Evolutionary conservation across 805 yeast genomes (phyloP), one percentile per base, ranked within the genome.

Genomic region (Schwanniomyces sp.): DNA sequence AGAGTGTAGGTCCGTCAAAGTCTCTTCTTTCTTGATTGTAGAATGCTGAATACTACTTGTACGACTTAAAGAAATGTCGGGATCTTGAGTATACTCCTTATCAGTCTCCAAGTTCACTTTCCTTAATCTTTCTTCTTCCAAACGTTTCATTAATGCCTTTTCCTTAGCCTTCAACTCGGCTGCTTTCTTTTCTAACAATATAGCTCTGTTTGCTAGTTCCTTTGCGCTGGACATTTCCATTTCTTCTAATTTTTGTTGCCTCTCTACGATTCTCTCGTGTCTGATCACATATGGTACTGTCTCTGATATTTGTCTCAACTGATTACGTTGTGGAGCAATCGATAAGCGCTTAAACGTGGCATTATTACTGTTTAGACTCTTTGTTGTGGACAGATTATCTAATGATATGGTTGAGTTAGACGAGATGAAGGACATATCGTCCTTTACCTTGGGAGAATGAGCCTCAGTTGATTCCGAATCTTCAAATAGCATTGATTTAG

Each of bases 231-330:
- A 85, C 58, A 85, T 84, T 63, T 88, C 95, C 67, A 88, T 68
- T 56, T 87, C 90, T 62, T 87, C 91, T 43, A 88, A 69, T 67
- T 85, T 87, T 48, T 84, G 88, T 59, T 88, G 91, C 64, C 88
- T 84, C 44, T 86, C 85, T 53, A 82, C 67, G 47, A 87, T 78
- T 48, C 86, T 78, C 64, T 88, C 92, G 63, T 87, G 92, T 61
- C 88, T 79, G 52, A 88, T 70, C 29, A 86, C 85, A 56, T 88
- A 88, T n/a, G 95, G 95, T 21, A 88, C 88, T 1, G 94, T 88
- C 60, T 86, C 92, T 38, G 91, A 84, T 47, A 88, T 82, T 59
- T 84, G 87, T 61, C 95, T 76, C 53, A 88, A 70, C 65, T 86
- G 88, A 53, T 76, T 76, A 52, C 88, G 79, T 55, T 74, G 78